Base-by-base conservation (phyloP, 176 grass and related monocot species). In the Carex parvula region DNA sequence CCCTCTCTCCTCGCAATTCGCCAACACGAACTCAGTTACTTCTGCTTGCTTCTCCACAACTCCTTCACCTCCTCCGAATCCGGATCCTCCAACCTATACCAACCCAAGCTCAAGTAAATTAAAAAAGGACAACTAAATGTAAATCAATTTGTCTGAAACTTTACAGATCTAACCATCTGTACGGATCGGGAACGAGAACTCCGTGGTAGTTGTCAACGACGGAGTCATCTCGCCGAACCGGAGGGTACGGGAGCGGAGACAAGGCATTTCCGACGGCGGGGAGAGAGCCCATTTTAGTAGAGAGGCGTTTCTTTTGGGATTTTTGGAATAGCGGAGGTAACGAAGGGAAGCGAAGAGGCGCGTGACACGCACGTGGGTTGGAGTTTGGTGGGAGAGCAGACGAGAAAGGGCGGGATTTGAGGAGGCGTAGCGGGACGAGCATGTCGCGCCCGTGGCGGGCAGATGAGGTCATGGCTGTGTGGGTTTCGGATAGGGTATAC, bases 41-140 rank as follows among this genome's bases (percentile, higher is more conserved):
- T 88, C 84, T 26, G 69, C 88, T 88, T 97, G 94, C 64, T 12
- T 41, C 70, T 82, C 88, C 74, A 97, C 94, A 97, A 97, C 85
- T 90, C 90, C 83, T 94, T 97, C 74, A 91, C 88, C 83, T 97
- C 91, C 75, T 92, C 92, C n/a, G 94, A 81, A 53, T 97, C 94
- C 69, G 94, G 90, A 71, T 97, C 92, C 94, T 97, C 94, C 88
- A 97, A 84, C 94, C 94, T 94, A 82, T 39, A 22, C 18, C 17
- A n/a, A 65, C 60, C 57, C 14, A 35, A 58, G 22, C 42, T 44
- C 48, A 64, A 79, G 46, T 24, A 41, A 26, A 58, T 58, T 61
- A 15, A 7, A 12, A 46, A 79, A 39, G 41, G 4, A 2, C 15
- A 4, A 2, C 0, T 18, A 64, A 41, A 15, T 50, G 46, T 44